These are phyloP conservation scores for Lathyrus oleraceus DNA, from an alignment of 306 rosid species.

Conservation along the genomic window DNA sequence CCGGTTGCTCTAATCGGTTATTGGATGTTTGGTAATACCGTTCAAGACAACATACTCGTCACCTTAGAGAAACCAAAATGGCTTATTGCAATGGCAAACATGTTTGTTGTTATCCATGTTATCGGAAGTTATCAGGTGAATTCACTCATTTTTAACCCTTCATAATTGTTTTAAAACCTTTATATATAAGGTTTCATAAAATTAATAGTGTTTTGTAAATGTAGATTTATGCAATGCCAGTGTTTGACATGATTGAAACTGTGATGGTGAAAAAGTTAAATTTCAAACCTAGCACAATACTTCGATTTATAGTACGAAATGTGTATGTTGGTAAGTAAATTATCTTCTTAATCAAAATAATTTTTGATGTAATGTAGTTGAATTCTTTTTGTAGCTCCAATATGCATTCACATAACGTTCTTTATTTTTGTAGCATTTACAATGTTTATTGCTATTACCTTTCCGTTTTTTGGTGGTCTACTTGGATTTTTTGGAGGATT, in stretches of 20 bases:
- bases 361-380: neutral
- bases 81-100: conserved; percentile 69
- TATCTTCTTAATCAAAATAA: neutral
- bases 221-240: conserved; percentile 91
- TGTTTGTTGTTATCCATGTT: conserved; percentile 73
- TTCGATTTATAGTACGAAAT: conserved; percentile 70
- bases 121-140: conserved; percentile 78
- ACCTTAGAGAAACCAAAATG: conserved; percentile 61
- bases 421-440: conserved; percentile 57
- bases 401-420: neutral
- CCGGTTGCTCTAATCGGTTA: conserved; percentile 70
- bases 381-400: neutral
- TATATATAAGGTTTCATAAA: too few species aligned
- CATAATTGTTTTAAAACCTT: neutral
- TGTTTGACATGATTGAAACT: conserved; percentile 91
- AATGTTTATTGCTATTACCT: conserved; percentile 69
- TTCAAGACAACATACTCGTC: conserved; percentile 60
- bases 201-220: conserved; percentile 3
- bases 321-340: conserved; percentile 66
- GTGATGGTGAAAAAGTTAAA: conserved; percentile 67
- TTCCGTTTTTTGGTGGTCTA: conserved; percentile 79
- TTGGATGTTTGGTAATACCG: conserved; percentile 59
- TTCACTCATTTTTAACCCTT: neutral
- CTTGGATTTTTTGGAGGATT: conserved; percentile 85
- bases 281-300: conserved; percentile 50